Conservation (phyloP, 2,329 filamentous ascomycete genomes). For the Chrysoporthe austroafricana region DNA sequence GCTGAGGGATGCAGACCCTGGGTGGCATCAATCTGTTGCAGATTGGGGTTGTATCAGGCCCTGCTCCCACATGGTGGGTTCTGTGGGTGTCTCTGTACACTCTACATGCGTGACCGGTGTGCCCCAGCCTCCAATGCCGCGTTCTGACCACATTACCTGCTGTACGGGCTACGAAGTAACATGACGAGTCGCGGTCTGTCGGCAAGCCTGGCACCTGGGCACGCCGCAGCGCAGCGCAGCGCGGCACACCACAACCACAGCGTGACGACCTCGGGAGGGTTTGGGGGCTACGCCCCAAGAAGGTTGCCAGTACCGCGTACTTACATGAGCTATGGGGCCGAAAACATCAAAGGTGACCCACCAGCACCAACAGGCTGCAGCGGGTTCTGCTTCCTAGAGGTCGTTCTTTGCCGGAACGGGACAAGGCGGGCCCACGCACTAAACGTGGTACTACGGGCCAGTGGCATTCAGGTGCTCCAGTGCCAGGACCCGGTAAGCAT, state of each 20-base stretch:
- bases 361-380: conserved; percentile 5
- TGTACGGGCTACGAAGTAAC: background rate
- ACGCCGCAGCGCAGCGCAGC: no score
- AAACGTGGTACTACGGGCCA: background rate
- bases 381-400: conserved; percentile 4
- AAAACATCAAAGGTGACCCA: conserved; percentile 1
- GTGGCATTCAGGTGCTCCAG: background rate
- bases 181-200: background rate
- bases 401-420: conserved; percentile 4
- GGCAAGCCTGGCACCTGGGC: no score
- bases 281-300: background rate
- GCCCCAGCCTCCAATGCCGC: background rate
- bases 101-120: background rate
- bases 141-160: no score
- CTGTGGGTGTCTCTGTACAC: background rate
- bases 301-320: background rate
- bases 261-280: background rate
- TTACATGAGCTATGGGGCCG: conserved; percentile 6
- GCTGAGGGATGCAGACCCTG: conserved; percentile 8
- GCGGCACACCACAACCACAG: background rate
- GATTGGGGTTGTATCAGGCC: conserved; percentile 12
- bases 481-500: conserved; percentile 4
- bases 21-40: conserved; percentile 10
- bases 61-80: conserved; percentile 1
- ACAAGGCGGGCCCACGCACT: background rate